These are phyloP conservation scores for Blastocystis sp. DNA, from an alignment of 352 stramenopile species.

Conservation along the genomic window DNA sequence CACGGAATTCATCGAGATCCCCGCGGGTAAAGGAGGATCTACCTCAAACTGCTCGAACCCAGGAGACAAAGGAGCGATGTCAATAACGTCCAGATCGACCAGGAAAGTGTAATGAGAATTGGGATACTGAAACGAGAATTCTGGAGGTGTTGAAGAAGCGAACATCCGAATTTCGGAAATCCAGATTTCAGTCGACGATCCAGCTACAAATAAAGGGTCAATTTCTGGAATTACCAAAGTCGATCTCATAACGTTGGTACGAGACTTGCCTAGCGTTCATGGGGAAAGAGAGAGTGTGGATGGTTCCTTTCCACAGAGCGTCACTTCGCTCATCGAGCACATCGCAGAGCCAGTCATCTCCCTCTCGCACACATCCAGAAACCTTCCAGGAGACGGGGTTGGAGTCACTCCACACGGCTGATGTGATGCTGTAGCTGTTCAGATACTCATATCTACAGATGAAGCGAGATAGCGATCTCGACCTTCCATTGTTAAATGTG, in stretches of 20 bases:
- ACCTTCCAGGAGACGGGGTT: neutral
- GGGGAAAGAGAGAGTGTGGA: neutral
- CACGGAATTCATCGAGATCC: neutral
- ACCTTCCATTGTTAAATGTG: neutral
- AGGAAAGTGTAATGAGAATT: neutral
- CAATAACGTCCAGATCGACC: neutral
- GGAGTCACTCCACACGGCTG: neutral
- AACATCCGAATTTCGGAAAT: neutral
- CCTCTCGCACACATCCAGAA: neutral
- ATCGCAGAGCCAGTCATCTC: neutral
- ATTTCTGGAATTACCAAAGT: neutral
- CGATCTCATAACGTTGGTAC: neutral
- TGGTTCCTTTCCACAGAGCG: neutral
- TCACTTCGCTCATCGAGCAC: neutral
- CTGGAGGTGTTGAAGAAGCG: neutral
- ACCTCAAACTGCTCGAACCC: neutral
- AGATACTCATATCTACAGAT: neutral
- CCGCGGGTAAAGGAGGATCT: neutral
- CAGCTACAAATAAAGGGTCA: neutral
- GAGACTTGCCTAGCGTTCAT: neutral
- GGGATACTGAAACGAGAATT: neutral
- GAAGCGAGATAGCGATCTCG: neutral
- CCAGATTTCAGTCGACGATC: neutral
- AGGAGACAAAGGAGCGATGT: neutral
- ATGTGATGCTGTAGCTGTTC: constrained; percentile 2